A percentile compares a stretch with the other conserved stretches of the same genome.
Conservation (phyloP, 495 filamentous ascomycete species). For the Lentithecium fluviatile region DNA sequence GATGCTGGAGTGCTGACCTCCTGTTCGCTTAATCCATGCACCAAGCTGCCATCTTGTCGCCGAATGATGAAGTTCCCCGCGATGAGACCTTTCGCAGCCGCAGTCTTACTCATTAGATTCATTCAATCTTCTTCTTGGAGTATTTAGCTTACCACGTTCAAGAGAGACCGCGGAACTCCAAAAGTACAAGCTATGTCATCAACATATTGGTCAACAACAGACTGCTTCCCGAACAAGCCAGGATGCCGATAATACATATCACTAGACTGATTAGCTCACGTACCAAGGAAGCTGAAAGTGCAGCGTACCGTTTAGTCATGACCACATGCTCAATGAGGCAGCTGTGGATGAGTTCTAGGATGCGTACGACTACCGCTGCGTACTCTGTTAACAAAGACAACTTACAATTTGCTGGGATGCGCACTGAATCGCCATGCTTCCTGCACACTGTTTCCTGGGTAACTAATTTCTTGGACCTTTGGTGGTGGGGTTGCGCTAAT, state of each 20-base stretch:
- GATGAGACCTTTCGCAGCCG: constrained; percentile 72
- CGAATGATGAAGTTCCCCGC: constrained; percentile 54
- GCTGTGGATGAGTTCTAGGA: constrained; percentile 69
- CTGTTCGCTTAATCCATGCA: constrained; percentile 27
- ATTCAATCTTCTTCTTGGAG: neutral
- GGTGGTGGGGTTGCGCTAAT: neutral
- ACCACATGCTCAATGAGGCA: constrained; percentile 59
- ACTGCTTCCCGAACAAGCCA: constrained; percentile 72
- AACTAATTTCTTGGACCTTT: constrained; percentile 43
- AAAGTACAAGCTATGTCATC: constrained; percentile 85
- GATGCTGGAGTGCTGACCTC: constrained; percentile 19
- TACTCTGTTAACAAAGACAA: constrained; percentile 9
- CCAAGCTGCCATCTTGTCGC: constrained; percentile 37
- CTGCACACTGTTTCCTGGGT: constrained; percentile 57
- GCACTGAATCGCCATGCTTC: constrained; percentile 69
- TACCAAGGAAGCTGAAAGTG: neutral
- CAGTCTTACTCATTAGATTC: constrained; percentile 47
- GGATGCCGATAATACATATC: constrained; percentile 91
- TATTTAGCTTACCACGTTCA: constrained; percentile 61
- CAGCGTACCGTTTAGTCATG: constrained; percentile 72
- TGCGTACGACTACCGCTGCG: constrained; percentile 61
- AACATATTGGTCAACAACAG: constrained; percentile 70
- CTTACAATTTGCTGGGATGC: neutral
- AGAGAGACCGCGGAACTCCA: constrained; percentile 55
- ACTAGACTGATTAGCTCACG: constrained; percentile 46